Conservation (phyloP, 225 moss, liverwort and hornwort species). For the Pseudisothecium myosuroides region DNA sequence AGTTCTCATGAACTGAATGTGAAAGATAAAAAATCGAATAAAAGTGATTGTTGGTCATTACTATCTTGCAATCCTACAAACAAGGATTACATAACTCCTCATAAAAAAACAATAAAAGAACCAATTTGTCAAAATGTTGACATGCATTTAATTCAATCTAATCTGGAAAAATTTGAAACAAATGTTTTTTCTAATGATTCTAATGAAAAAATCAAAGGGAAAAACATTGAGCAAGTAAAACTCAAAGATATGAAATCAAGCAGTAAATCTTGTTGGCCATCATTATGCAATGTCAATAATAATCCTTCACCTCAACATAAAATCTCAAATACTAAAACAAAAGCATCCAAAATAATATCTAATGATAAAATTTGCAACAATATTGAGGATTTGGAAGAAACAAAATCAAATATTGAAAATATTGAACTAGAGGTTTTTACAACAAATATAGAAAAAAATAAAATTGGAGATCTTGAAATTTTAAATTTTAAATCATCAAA, state of each 20-base stretch:
- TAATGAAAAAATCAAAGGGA: neutral
- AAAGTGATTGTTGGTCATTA: neutral
- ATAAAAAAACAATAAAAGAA: neutral
- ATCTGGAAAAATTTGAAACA: slow-evolving; percentile 1
- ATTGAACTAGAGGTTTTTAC: slow-evolving; percentile 9
- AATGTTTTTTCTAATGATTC: neutral
- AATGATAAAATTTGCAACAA: neutral
- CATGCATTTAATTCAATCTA: neutral
- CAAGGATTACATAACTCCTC: neutral
- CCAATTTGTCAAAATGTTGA: neutral
- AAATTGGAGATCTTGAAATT: neutral
- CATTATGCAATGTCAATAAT: neutral
- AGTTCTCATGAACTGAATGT: neutral
- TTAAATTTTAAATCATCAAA: neutral
- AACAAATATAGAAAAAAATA: neutral
- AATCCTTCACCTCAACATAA: neutral
- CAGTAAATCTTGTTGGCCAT: neutral
- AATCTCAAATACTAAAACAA: neutral
- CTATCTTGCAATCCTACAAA: neutral
- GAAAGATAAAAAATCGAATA: neutral
- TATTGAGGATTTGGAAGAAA: neutral
- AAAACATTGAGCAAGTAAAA: neutral
- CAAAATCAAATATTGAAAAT: neutral
- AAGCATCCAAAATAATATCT: neutral
- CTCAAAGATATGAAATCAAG: neutral